Evolutionary conservation across 2,329 filamentous ascomycete genomes (phyloP).

Genomic region (Thielaviopsis punctulata): DNA sequence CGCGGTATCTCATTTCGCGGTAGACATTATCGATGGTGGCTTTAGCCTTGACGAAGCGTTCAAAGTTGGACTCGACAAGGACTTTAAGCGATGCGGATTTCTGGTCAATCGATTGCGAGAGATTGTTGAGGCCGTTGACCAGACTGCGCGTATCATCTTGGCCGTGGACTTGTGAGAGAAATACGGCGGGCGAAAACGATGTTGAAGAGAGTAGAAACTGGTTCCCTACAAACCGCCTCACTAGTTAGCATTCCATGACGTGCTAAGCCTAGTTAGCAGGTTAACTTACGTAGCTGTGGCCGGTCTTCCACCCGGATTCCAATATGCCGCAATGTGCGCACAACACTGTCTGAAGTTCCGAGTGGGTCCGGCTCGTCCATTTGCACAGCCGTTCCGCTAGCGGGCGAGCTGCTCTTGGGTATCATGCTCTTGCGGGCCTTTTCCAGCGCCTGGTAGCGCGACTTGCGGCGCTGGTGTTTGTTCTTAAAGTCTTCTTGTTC

Average conservation of each 20-base stretch:
- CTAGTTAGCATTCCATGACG: conserved; percentile 13
- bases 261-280: neutral
- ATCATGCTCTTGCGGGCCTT: conserved; percentile 50
- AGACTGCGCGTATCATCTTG: conserved; percentile 69
- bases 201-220: conserved; percentile 92
- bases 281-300: conserved; percentile 47
- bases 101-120: conserved; percentile 87
- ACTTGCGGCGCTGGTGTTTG: conserved; percentile 45
- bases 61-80: conserved; percentile 93
- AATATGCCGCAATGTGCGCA: conserved; percentile 57
- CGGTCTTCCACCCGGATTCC: conserved; percentile 78
- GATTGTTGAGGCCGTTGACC: conserved; percentile 63
- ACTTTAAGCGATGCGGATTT: conserved; percentile 95
- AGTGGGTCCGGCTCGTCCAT: conserved; percentile 87
- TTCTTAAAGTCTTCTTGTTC: conserved; percentile 36
- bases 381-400: conserved; percentile 54
- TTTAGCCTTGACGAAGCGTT: conserved; percentile 92
- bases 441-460: conserved; percentile 72
- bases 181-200: conserved; percentile 80
- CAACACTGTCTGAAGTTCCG: conserved; percentile 74
- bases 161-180: conserved; percentile 81
- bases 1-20: conserved; percentile 79
- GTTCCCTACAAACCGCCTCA: conserved; percentile 39
- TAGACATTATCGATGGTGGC: conserved; percentile 98
- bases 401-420: conserved; percentile 18